Evolutionary conservation across 2,329 filamentous ascomycete genomes (phyloP), one percentile per base, ranked within the genome.

Genomic region (Lachnellula subtilissima): DNA sequence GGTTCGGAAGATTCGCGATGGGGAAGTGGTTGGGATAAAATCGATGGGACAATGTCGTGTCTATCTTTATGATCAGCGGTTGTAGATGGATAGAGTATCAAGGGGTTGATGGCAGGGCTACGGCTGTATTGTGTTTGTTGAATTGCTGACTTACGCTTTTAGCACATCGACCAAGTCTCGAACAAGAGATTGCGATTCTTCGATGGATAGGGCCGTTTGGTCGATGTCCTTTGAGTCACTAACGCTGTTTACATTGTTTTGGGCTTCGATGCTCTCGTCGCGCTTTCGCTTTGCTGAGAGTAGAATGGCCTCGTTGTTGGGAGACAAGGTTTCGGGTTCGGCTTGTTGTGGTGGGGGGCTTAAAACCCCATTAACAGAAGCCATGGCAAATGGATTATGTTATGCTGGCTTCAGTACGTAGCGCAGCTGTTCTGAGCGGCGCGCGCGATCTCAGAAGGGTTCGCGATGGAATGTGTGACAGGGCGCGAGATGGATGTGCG

Each of bases 201-300:
- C 68, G n/a, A 63, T 53, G 36, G 56, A 57, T 50, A 53, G 25
- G n/a, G 51, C 55, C 45, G 60, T 57, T 45, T 53, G 36, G 57
- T 36, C 55, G 42, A 52, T 40, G 42, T 49, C 57, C 50, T 63
- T 63, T 48, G 62, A 64, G 52, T 65, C 58, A 22, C 37, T 22
- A 51, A 56, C 52, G 55, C 66, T 61, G 61, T 70, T 69, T 46
- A 53, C 47, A 28, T 65, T 63, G 55, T 64, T 52, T 19, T 64
- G 60, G 52, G 56, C 65, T 48, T 75, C 75, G 62, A 77, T 74
- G 57, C 68, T 73, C 50, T 72, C 70, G 65, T 83, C 80, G 76
- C 82, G 82, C 73, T 85, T 85, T 70, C 82, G 76, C 74, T 85
- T 85, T 56, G 73, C 73, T 25, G 75, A 70, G 36, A 74, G 64